Percentiles rank a stretch among this genome's conserved stretches.
phyloP scores from a whole-genome alignment of 257 asterid species.

The Jacaranda mimosifolia region DNA sequence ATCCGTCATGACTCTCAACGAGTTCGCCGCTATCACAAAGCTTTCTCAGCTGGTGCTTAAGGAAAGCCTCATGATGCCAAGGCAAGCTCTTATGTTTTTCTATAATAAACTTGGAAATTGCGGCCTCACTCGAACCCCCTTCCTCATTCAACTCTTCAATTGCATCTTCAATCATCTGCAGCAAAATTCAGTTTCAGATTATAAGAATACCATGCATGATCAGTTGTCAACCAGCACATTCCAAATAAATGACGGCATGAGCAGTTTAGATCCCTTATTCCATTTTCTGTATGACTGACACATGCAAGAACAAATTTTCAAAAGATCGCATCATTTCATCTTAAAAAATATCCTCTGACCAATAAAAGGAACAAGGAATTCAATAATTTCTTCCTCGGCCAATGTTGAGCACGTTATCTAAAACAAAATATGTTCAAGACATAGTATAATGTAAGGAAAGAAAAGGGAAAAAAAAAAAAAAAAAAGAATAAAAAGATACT shows the following conservation, averaged over 20 bases:
- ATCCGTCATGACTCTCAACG: slow-evolving; percentile 29
- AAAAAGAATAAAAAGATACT: too few relatives aligned
- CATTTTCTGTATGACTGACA: slow-evolving; percentile 3
- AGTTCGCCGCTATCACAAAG: slow-evolving; percentile 53
- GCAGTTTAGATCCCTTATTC: too few relatives aligned
- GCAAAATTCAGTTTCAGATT: slow-evolving; percentile 10
- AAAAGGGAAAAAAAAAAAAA: not conserved
- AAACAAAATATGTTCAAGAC: not conserved
- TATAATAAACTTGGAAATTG: slow-evolving; percentile 58
- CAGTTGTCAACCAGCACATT: not conserved
- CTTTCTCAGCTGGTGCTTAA: slow-evolving; percentile 53
- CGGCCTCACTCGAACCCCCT: slow-evolving; percentile 58
- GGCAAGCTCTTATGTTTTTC: slow-evolving; percentile 52
- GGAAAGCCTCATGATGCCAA: slow-evolving; percentile 55
- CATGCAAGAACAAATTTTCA: not conserved
- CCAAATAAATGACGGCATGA: not conserved
- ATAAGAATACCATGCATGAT: too few relatives aligned
- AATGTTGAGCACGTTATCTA: too few relatives aligned
- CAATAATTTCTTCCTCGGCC: too few relatives aligned
- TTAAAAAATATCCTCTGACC: too few relatives aligned
- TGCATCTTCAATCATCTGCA: slow-evolving; percentile 76
- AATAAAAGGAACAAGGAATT: too few relatives aligned
- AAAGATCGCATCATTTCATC: too few relatives aligned
- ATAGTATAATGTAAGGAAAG: not conserved
- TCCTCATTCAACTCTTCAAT: slow-evolving; percentile 52